Base-by-base conservation (phyloP, 129 eudicot species). In the carrot (Daucus carota) region DNA sequence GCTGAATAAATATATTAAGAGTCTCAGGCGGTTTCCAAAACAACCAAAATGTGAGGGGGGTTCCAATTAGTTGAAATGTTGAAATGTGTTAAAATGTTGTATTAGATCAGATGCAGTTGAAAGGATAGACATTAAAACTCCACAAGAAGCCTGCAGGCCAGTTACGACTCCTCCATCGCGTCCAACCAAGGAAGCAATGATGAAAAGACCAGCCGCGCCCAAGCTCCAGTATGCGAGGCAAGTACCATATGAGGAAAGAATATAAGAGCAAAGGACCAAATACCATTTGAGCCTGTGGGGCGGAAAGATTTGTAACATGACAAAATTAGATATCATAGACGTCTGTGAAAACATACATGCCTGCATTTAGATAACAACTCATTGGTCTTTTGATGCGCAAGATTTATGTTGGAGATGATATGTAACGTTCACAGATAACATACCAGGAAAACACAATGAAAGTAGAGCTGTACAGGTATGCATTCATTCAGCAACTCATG, bases 231-330 rank as follows among this genome's bases (percentile, higher is more conserved):
- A 92, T 20, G 97, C 90, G 11, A 93, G 96, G 33, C 96, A 92
- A 6, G 90, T 84, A 33, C 96, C 97, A 18, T 93, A 93, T 3
- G 96, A 90, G 83, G 90, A 87, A 96, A 93, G 80, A 92, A 92
- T 40, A 94, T 96, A 42, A 92, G 92, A 74, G 96, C 92, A 15
- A 40, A 92, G 92, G 24, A 92, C 94, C 1, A 88, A 83, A 72
- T 92, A 92, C 98, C 96, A 92, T 73, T 90, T 92, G 11, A 90
- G n/a, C n/a, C n/a, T n/a, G n/a, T n/a, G 85, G 47, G 96, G 98
- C 33, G 96, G 98, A 69, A 92, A 92, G 41, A 92, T 83, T 32
- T 85, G 73, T 34, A 96, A 96, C 75, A 90, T 88, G 34, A 86
- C 60, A 15, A 90, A 86, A 34, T 84, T 86, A 75, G 98, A 90